Conservation (phyloP, 148 eudicot genomes). For the Diospyros lotus region DNA sequence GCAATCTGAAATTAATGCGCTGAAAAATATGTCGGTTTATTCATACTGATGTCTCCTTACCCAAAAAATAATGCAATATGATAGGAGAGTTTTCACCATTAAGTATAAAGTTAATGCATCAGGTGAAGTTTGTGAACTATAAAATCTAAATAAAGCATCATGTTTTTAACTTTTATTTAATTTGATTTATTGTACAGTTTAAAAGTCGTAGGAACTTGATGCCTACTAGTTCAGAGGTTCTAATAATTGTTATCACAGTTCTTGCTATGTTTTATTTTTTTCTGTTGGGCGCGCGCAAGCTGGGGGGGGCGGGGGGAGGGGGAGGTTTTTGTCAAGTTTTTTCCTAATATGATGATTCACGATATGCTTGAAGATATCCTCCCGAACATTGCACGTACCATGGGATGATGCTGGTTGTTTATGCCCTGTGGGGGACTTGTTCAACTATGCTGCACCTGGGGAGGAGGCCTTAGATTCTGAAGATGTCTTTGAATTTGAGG, state of each 20-base stretch:
- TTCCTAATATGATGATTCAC: not conserved
- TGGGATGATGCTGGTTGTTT: conserved; percentile 96
- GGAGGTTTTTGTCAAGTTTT: not conserved
- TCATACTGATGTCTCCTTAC: not conserved
- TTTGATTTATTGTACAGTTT: not conserved
- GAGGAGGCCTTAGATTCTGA: conserved; percentile 40
- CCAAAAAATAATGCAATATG: not conserved
- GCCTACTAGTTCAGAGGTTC: not conserved
- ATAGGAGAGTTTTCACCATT: too few relatives aligned
- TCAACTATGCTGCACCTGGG: conserved; percentile 89
- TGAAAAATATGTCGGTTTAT: not conserved
- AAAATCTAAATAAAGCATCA: not conserved
- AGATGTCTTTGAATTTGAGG: conserved; percentile 15
- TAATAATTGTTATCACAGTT: too few relatives aligned
- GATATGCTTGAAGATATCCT: conserved; percentile 58
- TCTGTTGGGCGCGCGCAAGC: too few relatives aligned
- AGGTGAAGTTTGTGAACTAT: too few relatives aligned
- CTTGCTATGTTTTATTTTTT: not conserved
- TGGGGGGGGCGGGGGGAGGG: too few relatives aligned
- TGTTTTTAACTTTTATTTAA: not conserved
- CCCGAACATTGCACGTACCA: conserved; percentile 90
- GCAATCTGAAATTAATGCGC: not conserved
- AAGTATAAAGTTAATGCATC: too few relatives aligned
- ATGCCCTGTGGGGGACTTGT: conserved; percentile 95
- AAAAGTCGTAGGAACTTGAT: not conserved